Conservation (phyloP, 768 basidiomycete species). For the Podaxis rugospora region DNA sequence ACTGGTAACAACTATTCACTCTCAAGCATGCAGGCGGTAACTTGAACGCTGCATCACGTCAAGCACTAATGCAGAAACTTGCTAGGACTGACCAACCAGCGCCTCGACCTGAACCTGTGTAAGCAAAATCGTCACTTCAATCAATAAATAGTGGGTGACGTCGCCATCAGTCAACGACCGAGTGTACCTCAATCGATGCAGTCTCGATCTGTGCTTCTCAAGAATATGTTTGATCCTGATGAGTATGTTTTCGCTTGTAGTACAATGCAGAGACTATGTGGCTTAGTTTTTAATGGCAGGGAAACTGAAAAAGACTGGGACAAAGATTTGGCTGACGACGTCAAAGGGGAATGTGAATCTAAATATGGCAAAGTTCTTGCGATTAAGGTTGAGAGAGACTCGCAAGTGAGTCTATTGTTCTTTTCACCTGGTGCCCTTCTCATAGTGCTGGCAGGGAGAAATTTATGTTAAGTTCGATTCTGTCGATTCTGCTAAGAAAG, state of each 20-base stretch:
- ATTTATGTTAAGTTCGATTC: slow-evolving; percentile 91
- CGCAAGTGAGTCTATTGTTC: slow-evolving; percentile 54
- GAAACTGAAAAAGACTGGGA: slow-evolving; percentile 98
- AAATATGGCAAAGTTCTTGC: slow-evolving; percentile 87
- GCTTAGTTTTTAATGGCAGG: slow-evolving; percentile 33
- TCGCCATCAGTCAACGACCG: slow-evolving; percentile 55
- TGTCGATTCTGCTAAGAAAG: slow-evolving; percentile 76
- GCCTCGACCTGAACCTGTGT: slow-evolving; percentile 58
- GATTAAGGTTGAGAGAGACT: slow-evolving; percentile 93
- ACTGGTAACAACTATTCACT: not conserved
- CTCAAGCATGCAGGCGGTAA: slow-evolving; percentile 68
- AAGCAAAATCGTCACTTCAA: slow-evolving; percentile 24
- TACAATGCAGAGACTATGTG: not conserved
- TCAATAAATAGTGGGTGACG: not conserved
- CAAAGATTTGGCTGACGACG: slow-evolving; percentile 92
- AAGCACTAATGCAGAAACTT: slow-evolving; percentile 99
- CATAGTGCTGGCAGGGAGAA: slow-evolving; percentile 66
- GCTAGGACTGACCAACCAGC: slow-evolving; percentile 81
- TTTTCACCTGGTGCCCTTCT: slow-evolving; percentile 7
- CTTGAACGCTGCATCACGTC: slow-evolving; percentile 96
- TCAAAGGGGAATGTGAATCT: slow-evolving; percentile 87
- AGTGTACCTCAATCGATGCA: slow-evolving; percentile 83
- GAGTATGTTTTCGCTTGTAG: slow-evolving; percentile 52
- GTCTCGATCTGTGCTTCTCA: slow-evolving; percentile 84
- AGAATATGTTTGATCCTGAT: slow-evolving; percentile 97